phyloP scores from a whole-genome alignment of 495 filamentous ascomycete genomes.

The Neurospora hispaniola region DNA sequence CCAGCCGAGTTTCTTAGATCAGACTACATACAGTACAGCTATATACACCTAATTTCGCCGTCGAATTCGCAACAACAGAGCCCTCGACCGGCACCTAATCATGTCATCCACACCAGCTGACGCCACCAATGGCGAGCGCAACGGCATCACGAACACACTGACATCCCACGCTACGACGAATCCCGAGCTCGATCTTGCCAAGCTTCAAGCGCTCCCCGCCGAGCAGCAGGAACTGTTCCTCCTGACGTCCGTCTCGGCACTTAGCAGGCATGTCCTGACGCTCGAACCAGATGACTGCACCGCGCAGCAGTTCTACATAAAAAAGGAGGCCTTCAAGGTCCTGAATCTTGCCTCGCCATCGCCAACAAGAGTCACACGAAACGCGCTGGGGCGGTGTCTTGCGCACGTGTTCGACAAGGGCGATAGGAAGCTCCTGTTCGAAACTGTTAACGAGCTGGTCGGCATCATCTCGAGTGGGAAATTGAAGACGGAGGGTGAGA shows the following conservation, averaged over 20 bases:
- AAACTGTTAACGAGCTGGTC: constrained; percentile 83
- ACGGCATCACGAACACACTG: constrained; percentile 8
- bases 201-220: constrained; percentile 79
- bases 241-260: constrained; percentile 74
- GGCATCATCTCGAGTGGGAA: constrained; percentile 68
- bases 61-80: background rate
- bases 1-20: background rate
- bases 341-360: constrained; percentile 76
- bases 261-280: constrained; percentile 67
- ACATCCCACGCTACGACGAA: constrained; percentile 28
- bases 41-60: background rate
- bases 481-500: constrained; percentile 58
- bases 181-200: constrained; percentile 71
- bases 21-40: background rate
- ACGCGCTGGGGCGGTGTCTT: constrained; percentile 76
- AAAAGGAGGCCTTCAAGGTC: constrained; percentile 83
- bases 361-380: constrained; percentile 80
- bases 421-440: constrained; percentile 83
- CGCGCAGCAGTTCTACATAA: constrained; percentile 77
- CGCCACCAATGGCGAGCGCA: constrained; percentile 12
- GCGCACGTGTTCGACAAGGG: constrained; percentile 77
- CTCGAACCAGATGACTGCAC: constrained; percentile 70
- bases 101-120: constrained; percentile 8
- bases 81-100: constrained; percentile 1
- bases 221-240: constrained; percentile 95